phyloP scores from a whole-genome alignment of 768 basidiomycete species.

The Mycena maculata region DNA sequence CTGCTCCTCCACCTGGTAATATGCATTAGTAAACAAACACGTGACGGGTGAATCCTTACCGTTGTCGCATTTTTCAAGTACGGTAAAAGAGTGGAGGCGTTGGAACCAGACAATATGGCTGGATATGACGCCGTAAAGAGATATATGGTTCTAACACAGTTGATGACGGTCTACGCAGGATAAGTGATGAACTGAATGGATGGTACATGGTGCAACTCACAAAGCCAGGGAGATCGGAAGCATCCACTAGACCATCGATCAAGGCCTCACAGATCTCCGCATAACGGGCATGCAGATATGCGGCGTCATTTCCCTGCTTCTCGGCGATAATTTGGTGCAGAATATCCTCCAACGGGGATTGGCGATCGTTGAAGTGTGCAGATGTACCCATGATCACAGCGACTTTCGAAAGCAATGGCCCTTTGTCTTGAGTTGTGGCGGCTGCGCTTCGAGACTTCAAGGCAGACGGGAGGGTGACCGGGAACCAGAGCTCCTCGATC shows the following conservation, averaged over 20 bases:
- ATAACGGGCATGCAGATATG: slow-evolving; percentile 73
- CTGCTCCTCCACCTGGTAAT: slow-evolving; percentile 80
- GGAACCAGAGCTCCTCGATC: slow-evolving; percentile 93
- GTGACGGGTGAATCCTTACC: slow-evolving; percentile 55
- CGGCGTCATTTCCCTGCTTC: slow-evolving; percentile 69
- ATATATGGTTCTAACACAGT: slow-evolving; percentile 88
- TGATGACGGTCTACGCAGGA: slow-evolving; percentile 73
- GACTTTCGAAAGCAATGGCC: slow-evolving; percentile 70
- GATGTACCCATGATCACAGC: slow-evolving; percentile 88
- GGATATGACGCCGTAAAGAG: slow-evolving; percentile 87
- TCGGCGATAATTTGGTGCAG: slow-evolving; percentile 84
- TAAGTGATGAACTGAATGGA: neutral
- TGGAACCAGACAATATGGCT: slow-evolving; percentile 81
- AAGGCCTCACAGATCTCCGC: slow-evolving; percentile 85
- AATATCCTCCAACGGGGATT: slow-evolving; percentile 86
- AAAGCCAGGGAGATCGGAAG: slow-evolving; percentile 80
- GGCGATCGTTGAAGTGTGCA: slow-evolving; percentile 83
- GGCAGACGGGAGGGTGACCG: slow-evolving; percentile 49
- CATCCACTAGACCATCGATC: slow-evolving; percentile 91
- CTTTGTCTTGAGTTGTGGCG: slow-evolving; percentile 60
- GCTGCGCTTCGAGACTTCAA: slow-evolving; percentile 51
- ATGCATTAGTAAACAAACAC: neutral
- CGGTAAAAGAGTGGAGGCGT: slow-evolving; percentile 88
- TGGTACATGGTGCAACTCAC: slow-evolving; percentile 54
- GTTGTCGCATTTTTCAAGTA: slow-evolving; percentile 88